A percentile compares a stretch with the other conserved stretches of the same genome.
Conservation (phyloP, 2,329 filamentous ascomycete species). For the Sclerotinia subarctica region DNA sequence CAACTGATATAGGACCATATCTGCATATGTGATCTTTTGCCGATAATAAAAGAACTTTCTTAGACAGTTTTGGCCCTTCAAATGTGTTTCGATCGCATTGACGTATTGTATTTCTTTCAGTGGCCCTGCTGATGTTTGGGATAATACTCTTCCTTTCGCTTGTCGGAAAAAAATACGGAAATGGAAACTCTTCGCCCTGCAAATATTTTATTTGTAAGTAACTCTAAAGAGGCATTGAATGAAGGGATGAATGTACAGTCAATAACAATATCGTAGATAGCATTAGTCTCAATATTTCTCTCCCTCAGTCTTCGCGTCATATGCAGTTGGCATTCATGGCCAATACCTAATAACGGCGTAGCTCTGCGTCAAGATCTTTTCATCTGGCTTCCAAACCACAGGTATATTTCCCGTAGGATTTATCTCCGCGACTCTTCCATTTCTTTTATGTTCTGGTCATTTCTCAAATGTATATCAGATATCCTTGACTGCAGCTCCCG, state of each 20-base stretch:
- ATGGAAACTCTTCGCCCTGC: conserved; percentile 9
- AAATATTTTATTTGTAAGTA: not conserved
- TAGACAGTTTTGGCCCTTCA: conserved; percentile 36
- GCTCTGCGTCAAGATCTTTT: conserved; percentile 38
- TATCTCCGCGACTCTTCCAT: conserved; percentile 29
- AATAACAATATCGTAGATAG: conserved; percentile 37
- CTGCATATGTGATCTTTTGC: conserved; percentile 37
- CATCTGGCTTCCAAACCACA: conserved; percentile 33
- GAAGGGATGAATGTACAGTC: conserved; percentile 1
- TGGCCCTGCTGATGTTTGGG: conserved; percentile 2
- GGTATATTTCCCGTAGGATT: conserved; percentile 35
- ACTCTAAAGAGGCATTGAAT: not conserved
- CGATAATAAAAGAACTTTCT: conserved; percentile 34
- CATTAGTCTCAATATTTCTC: conserved; percentile 38
- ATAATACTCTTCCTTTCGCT: conserved; percentile 1
- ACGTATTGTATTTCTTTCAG: conserved; percentile 4
- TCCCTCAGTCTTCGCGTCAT: conserved; percentile 37
- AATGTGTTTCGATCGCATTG: conserved; percentile 40
- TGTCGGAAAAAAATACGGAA: not conserved
- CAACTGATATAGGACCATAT: conserved; percentile 35
- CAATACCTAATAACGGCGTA: conserved; percentile 39
- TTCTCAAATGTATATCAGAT: conserved; percentile 37
- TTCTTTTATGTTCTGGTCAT: conserved; percentile 34
- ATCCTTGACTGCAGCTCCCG: conserved; percentile 37
- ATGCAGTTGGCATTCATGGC: conserved; percentile 32